phyloP scores from a whole-genome alignment of 768 basidiomycete species.

The Rhizopogon sp. region DNA sequence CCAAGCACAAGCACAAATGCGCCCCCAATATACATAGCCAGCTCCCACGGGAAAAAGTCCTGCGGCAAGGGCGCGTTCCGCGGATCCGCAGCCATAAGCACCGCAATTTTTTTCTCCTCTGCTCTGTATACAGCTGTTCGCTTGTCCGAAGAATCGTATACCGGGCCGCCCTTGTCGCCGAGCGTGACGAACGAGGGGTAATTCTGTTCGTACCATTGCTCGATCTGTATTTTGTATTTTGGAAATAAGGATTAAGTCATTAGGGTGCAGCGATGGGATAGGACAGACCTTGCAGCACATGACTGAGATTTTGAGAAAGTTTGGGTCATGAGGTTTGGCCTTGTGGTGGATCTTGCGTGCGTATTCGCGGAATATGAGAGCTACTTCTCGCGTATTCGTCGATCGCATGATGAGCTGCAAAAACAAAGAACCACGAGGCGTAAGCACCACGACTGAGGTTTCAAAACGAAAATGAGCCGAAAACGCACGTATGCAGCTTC shows the following conservation, averaged over 20 bases:
- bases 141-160: constrained; percentile 48
- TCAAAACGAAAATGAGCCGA: not conserved
- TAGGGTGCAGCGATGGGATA: no score
- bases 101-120: constrained; percentile 39
- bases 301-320: constrained; percentile 76
- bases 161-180: constrained; percentile 16
- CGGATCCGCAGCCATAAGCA: constrained; percentile 14
- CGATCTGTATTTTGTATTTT: constrained; percentile 49
- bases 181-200: constrained; percentile 82
- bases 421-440: no score
- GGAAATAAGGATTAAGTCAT: not conserved
- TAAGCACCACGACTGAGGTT: not conserved
- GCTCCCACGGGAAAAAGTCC: constrained; percentile 23
- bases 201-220: constrained; percentile 89
- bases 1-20: constrained; percentile 22
- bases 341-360: constrained; percentile 80
- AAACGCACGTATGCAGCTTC: constrained; percentile 71
- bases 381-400: constrained; percentile 89
- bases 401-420: constrained; percentile 84
- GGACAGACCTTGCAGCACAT: constrained; percentile 70
- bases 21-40: constrained; percentile 24
- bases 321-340: constrained; percentile 77
- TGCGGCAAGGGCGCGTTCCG: not conserved
- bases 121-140: constrained; percentile 46
- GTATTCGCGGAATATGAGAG: constrained; percentile 81